These are phyloP conservation scores for Penicillium expansum DNA, from an alignment of 2,329 filamentous ascomycete species.

Conservation along the genomic window DNA sequence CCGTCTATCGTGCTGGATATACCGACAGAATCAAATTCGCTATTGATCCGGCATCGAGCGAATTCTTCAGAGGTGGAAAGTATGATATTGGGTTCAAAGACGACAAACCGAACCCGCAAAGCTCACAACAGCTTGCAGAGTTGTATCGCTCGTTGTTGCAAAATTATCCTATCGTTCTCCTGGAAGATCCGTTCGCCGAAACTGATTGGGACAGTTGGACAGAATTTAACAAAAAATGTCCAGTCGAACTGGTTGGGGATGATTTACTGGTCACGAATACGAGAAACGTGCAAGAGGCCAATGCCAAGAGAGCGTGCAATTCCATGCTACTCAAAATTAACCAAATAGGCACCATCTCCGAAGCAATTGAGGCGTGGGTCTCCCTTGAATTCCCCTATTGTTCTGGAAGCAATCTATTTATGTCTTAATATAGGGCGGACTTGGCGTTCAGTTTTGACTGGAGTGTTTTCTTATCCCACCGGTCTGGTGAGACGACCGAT, in stretches of 20 bases:
- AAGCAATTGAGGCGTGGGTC: slow-evolving; percentile 41
- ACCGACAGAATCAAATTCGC: slow-evolving; percentile 38
- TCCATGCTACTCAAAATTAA: slow-evolving; percentile 45
- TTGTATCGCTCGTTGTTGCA: slow-evolving; percentile 34
- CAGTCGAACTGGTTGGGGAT: slow-evolving; percentile 43
- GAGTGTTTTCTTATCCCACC: slow-evolving; percentile 46
- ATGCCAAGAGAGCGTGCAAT: slow-evolving; percentile 42
- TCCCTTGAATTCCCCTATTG: background rate
- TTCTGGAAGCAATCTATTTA: background rate
- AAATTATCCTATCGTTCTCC: slow-evolving; percentile 40
- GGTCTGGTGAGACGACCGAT: slow-evolving; percentile 45
- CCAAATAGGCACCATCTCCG: slow-evolving; percentile 45
- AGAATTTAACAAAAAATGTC: slow-evolving; percentile 34
- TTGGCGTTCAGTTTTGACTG: slow-evolving; percentile 34
- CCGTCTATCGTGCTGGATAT: slow-evolving; percentile 29
- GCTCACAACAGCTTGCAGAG: slow-evolving; percentile 26
- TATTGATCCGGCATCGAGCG: slow-evolving; percentile 43
- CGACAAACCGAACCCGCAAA: slow-evolving; percentile 21
- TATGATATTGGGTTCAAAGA: slow-evolving; percentile 45
- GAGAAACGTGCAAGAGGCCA: slow-evolving; percentile 33
- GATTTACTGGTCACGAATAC: slow-evolving; percentile 44
- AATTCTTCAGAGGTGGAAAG: slow-evolving; percentile 35
- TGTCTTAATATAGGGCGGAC: slow-evolving; percentile 33
- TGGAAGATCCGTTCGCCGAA: slow-evolving; percentile 46
- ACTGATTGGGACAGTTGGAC: slow-evolving; percentile 42